phyloP scores from a whole-genome alignment of 495 filamentous ascomycete genomes.

The Neurospora sp. region DNA sequence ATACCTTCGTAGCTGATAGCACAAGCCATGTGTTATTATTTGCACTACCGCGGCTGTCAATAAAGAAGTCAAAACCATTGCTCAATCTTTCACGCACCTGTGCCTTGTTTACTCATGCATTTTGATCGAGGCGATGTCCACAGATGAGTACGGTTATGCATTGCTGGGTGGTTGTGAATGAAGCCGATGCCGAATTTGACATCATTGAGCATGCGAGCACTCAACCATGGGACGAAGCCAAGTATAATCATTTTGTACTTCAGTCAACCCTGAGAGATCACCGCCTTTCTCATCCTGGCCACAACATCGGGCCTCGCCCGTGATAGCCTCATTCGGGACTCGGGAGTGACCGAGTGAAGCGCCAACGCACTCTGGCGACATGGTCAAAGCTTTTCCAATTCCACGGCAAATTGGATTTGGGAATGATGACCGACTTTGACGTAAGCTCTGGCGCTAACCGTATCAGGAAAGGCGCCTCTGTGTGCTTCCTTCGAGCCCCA shows the following conservation, averaged over 20 bases:
- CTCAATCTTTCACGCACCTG: neutral
- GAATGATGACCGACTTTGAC: conserved; percentile 12
- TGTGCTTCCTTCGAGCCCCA: neutral
- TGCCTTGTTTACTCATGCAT: neutral
- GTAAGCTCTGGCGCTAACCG: conserved; percentile 9
- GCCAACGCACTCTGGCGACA: neutral
- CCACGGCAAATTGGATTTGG: neutral
- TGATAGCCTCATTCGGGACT: neutral
- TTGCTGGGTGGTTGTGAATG: neutral
- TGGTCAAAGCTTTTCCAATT: neutral
- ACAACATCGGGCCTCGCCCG: neutral
- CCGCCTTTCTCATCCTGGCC: neutral
- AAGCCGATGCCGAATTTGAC: neutral
- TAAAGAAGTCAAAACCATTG: neutral
- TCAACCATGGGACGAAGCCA: neutral
- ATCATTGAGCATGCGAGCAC: neutral
- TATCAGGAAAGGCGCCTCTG: neutral
- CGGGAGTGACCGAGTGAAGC: neutral
- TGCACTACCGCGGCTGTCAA: neutral
- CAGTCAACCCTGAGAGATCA: neutral
- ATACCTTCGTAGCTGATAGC: neutral
- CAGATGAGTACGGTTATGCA: neutral
- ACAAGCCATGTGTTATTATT: neutral
- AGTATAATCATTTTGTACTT: neutral
- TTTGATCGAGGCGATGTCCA: neutral